Conservation (phyloP, 1,284 basidiomycete genomes). For the Naganishia sp. region DNA sequence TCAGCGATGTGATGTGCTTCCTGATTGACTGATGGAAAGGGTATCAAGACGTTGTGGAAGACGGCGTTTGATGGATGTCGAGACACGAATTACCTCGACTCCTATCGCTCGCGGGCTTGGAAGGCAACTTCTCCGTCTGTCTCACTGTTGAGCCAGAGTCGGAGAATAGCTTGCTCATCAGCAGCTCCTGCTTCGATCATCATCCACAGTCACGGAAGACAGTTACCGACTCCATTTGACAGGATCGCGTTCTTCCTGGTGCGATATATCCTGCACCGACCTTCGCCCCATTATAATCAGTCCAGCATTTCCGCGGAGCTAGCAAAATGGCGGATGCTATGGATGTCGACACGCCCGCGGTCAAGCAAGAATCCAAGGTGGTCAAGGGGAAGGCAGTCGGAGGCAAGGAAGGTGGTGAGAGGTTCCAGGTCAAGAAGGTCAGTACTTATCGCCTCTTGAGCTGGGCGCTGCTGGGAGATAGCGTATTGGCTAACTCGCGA, state of each 20-base stretch:
- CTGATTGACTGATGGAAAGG: not conserved
- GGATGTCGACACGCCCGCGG: conserved; percentile 30
- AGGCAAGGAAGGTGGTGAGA: conserved; percentile 25
- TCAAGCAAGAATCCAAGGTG: not conserved
- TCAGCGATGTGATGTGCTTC: conserved; percentile 1
- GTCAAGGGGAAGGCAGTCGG: conserved; percentile 25
- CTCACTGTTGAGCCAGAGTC: not conserved
- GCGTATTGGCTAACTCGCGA: not conserved
- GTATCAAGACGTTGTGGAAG: too few relatives aligned
- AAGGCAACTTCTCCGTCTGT: not conserved
- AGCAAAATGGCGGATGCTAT: conserved; percentile 35
- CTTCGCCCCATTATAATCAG: not conserved
- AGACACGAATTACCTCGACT: conserved; percentile 1
- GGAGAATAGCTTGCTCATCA: conserved; percentile 16
- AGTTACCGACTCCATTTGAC: not conserved
- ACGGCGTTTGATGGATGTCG: not conserved
- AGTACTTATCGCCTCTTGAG: not conserved
- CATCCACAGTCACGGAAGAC: conserved; percentile 16
- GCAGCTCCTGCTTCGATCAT: conserved; percentile 8
- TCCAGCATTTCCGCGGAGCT: not conserved
- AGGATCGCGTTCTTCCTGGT: not conserved
- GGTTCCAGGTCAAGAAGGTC: conserved; percentile 36
- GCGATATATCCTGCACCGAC: not conserved
- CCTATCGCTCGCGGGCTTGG: not conserved
- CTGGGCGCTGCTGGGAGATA: not conserved